Evolutionary conservation across 1,284 basidiomycete species (phyloP).

Genomic region (Vanrija sp.): DNA sequence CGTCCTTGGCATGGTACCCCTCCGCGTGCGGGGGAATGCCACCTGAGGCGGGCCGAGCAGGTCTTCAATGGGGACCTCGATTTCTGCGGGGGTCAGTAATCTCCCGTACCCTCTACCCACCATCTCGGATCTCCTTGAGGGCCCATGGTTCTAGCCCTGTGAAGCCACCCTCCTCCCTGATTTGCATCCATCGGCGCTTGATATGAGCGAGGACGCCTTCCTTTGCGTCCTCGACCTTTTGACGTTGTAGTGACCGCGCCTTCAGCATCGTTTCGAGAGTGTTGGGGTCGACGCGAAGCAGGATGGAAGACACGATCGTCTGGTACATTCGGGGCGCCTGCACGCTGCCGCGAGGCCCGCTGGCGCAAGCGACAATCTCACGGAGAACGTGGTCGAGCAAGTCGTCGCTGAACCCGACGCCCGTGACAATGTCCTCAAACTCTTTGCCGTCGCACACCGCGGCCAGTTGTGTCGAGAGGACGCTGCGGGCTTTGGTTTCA

Average conservation of each 20-base stretch:
- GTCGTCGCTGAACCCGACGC: conserved; percentile 65
- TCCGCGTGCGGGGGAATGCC: conserved; percentile 6
- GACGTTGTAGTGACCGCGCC: conserved; percentile 61
- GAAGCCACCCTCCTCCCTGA: conserved; percentile 75
- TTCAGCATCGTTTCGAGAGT: conserved; percentile 60
- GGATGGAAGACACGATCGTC: conserved; percentile 67
- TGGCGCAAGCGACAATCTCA: conserved; percentile 56
- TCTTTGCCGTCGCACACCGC: conserved; percentile 64
- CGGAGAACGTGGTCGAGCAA: conserved; percentile 67
- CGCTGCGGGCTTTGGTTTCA: conserved; percentile 59
- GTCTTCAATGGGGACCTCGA: conserved; percentile 72
- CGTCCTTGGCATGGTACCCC: conserved; percentile 18
- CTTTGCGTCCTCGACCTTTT: conserved; percentile 66
- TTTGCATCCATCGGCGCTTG: conserved; percentile 62
- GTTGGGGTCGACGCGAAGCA: conserved; percentile 64
- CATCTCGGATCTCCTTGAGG: conserved; percentile 77
- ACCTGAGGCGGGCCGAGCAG: conserved; percentile 49
- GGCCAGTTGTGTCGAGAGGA: conserved; percentile 58
- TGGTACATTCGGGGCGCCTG: conserved; percentile 67
- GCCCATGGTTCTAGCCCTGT: conserved; percentile 76
- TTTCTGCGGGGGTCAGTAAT: conserved; percentile 54
- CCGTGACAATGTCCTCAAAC: conserved; percentile 66
- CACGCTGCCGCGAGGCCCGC: conserved; percentile 53
- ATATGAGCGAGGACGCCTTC: conserved; percentile 58
- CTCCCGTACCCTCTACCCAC: conserved; percentile 52